Evolutionary conservation across 768 basidiomycete species (phyloP).

Genomic region (Rhizopogon roseolus): DNA sequence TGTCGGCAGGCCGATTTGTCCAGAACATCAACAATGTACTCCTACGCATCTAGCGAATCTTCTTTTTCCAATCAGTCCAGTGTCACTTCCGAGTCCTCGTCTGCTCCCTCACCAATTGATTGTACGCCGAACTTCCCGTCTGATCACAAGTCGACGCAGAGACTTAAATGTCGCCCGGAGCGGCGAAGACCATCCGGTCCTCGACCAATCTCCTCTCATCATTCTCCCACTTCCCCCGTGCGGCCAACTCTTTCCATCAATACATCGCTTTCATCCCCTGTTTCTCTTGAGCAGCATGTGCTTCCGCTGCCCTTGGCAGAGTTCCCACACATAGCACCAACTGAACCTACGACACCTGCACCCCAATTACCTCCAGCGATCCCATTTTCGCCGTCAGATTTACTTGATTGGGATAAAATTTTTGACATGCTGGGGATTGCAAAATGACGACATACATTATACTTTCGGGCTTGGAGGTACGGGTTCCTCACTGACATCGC

Average conservation of each 20-base stretch:
- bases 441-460: neutral
- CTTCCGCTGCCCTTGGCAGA: slow-evolving; percentile 6
- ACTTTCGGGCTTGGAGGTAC: neutral
- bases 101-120: slow-evolving; percentile 6
- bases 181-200: slow-evolving; percentile 23
- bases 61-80: slow-evolving; percentile 6
- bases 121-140: neutral
- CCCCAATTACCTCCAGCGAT: slow-evolving; percentile 3
- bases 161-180: slow-evolving; percentile 1
- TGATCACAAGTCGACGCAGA: slow-evolving; percentile 3
- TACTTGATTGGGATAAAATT: slow-evolving; percentile 26
- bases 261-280: slow-evolving; percentile 5
- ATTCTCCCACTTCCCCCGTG: slow-evolving; percentile 1
- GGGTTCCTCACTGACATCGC: neutral
- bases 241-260: slow-evolving; percentile 14
- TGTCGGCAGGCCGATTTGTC: slow-evolving; percentile 5
- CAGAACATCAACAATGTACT: slow-evolving; percentile 13
- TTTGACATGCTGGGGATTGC: slow-evolving; percentile 21
- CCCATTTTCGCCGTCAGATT: slow-evolving; percentile 12
- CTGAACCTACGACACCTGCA: neutral
- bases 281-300: neutral
- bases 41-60: slow-evolving; percentile 10
- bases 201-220: slow-evolving; percentile 14
- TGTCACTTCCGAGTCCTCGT: slow-evolving; percentile 7
- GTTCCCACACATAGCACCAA: neutral